These are phyloP conservation scores for Vigna angularis DNA, from an alignment of 306 rosid species.

Conservation along the genomic window DNA sequence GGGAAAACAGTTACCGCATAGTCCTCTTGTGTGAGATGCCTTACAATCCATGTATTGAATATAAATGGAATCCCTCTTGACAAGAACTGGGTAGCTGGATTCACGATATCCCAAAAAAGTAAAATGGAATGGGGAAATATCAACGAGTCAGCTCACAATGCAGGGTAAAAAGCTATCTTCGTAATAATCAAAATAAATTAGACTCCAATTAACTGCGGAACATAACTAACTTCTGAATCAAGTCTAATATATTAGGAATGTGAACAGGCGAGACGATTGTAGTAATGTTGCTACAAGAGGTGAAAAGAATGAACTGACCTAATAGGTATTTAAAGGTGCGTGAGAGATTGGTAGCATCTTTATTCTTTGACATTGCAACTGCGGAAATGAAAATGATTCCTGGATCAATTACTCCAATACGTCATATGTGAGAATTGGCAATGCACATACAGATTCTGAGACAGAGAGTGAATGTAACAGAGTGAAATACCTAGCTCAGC, in stretches of 20 bases:
- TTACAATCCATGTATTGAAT: constrained; percentile 91
- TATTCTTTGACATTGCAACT: constrained; percentile 54
- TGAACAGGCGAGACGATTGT: neutral
- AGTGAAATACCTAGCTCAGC: neutral
- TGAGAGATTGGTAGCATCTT: constrained; percentile 64
- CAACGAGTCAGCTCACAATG: constrained; percentile 8
- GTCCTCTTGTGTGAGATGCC: constrained; percentile 88
- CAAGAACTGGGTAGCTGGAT: constrained; percentile 88
- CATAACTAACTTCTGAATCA: neutral
- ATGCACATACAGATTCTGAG: neutral
- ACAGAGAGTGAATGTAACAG: neutral
- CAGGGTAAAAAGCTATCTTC: constrained; percentile 1
- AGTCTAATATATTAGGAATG: neutral
- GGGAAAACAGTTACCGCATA: constrained; percentile 69
- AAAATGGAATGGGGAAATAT: neutral
- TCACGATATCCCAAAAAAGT: constrained; percentile 5
- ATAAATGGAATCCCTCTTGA: constrained; percentile 94
- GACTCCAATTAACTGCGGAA: neutral
- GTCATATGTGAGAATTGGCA: neutral
- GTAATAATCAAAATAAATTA: neutral
- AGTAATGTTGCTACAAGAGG: neutral
- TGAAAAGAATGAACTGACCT: constrained; percentile 55
- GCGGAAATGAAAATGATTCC: constrained; percentile 30
- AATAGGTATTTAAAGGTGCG: constrained; percentile 87
- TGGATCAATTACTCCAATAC: constrained; percentile 3